phyloP scores from a whole-genome alignment of 1,284 basidiomycete genomes.

The Fereydounia khargensis region DNA sequence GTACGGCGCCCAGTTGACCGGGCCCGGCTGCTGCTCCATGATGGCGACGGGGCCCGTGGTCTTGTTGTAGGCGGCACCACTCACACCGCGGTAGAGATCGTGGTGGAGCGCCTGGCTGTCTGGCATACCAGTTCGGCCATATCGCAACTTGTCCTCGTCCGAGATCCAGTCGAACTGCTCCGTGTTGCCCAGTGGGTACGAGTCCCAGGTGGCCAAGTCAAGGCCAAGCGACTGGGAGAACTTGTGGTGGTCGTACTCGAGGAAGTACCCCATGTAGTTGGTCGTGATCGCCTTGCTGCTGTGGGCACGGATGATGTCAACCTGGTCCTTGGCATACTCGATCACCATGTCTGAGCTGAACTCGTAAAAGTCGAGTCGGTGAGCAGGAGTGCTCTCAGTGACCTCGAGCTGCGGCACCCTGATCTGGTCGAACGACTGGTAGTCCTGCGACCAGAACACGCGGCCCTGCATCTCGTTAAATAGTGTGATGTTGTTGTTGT shows the following conservation, averaged over 20 bases:
- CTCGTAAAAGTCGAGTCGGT: conserved; percentile 31
- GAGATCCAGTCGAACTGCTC: conserved; percentile 25
- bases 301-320: conserved; percentile 24
- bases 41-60: conserved; percentile 24
- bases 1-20: conserved; percentile 25
- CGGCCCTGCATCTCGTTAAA: conserved; percentile 34
- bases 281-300: conserved; percentile 32
- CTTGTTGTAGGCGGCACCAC: conserved; percentile 26
- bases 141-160: conserved; percentile 23
- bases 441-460: conserved; percentile 31
- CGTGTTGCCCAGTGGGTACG: conserved; percentile 32
- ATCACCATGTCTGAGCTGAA: conserved; percentile 32
- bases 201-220: conserved; percentile 33
- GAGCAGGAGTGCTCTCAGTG: conserved; percentile 32
- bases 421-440: conserved; percentile 29
- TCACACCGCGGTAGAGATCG: conserved; percentile 24
- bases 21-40: conserved; percentile 37
- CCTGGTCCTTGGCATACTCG: conserved; percentile 27
- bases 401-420: conserved; percentile 26
- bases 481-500: conserved; percentile 24
- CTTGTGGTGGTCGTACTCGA: conserved; percentile 36
- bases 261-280: conserved; percentile 33
- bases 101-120: conserved; percentile 33
- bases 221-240: conserved; percentile 16
- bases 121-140: conserved; percentile 24